Evolutionary conservation across 2,329 filamentous ascomycete species (phyloP).

Genomic region (Furcasterigmium furcatum): DNA sequence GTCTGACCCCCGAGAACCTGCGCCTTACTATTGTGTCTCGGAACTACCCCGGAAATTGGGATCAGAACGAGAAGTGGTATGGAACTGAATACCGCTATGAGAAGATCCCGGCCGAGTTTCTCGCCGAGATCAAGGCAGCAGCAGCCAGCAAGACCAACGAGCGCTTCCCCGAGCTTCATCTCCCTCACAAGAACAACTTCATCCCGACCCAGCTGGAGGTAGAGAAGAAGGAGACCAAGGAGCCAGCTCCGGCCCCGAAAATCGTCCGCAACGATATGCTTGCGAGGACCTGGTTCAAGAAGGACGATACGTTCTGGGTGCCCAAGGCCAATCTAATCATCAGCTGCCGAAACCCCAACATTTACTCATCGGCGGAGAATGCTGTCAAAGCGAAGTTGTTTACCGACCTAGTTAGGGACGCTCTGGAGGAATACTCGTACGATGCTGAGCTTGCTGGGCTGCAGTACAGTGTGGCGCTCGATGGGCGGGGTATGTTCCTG

Average conservation of each 20-base stretch:
- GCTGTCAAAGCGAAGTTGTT: slow-evolving; percentile 77
- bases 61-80: slow-evolving; percentile 94
- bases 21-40: slow-evolving; percentile 80
- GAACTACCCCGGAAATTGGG: slow-evolving; percentile 79
- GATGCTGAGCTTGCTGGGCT: slow-evolving; percentile 92
- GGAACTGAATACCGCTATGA: slow-evolving; percentile 89
- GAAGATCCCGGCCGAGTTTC: slow-evolving; percentile 72
- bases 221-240: slow-evolving; percentile 84
- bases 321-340: slow-evolving; percentile 88
- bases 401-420: slow-evolving; percentile 82
- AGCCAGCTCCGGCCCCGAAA: slow-evolving; percentile 70
- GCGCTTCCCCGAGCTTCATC: slow-evolving; percentile 69
- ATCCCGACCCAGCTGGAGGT: slow-evolving; percentile 92
- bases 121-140: slow-evolving; percentile 67
- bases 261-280: slow-evolving; percentile 81
- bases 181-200: slow-evolving; percentile 93
- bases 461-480: slow-evolving; percentile 73
- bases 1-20: slow-evolving; percentile 84
- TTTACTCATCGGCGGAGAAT: slow-evolving; percentile 76
- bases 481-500: slow-evolving; percentile 71
- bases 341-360: slow-evolving; percentile 74
- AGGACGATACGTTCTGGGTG: slow-evolving; percentile 98
- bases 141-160: slow-evolving; percentile 52
- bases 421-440: slow-evolving; percentile 89
- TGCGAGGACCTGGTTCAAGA: slow-evolving; percentile 92